Base-by-base conservation (phyloP, 768 basidiomycete species). In the Favolaschia claudopus region DNA sequence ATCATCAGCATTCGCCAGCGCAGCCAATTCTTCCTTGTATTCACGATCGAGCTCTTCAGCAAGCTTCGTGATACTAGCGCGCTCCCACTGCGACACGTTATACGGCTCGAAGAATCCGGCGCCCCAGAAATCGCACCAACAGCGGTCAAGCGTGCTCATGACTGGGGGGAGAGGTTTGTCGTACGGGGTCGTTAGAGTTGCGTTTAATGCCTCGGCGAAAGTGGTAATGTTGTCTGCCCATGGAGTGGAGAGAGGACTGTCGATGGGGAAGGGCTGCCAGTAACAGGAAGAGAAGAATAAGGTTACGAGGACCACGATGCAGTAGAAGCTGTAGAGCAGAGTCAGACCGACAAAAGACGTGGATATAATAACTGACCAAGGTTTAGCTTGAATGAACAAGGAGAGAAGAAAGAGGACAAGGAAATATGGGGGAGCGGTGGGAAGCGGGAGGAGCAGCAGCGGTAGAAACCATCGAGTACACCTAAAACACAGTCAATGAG, bases 381-480 rank as follows among this genome's bases (percentile, higher is more conserved):
- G 93, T 69, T 85, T 86, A 37, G 93, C 92, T 67, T 94, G 92
- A 57, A 95, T 76, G 2, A 87, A 89, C 24, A 92, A 77, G 1
- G 93, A 89, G 39, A 93, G 78, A 19, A 95, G 73, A 70, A 93
- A 94, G 31, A 94, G 76, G 4, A 91, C 63, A 34, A 95, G 79
- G 69, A 94, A 93, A 69, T 84, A 93, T 1, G 93, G 90, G 9
- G 90, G 84, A 2, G 93, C 91, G 1, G 86, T 91, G 3, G 93
- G 92, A 19, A 93, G 76, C 5, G 92, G 92, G 28, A 94, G 74
- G 12, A 94, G 77, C 2, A 94, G 71, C 20, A 94, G 73, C 1
- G 92, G 92, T 29, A 94, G 76, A 71, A 89, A 93, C 92, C 92
- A 94, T 48, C 92, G 83, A 14, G 92, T 93, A 65, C 92, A 93